These are phyloP conservation scores for Lactuca sativa DNA, from an alignment of 129 eudicot genomes.

Conservation along the genomic window DNA sequence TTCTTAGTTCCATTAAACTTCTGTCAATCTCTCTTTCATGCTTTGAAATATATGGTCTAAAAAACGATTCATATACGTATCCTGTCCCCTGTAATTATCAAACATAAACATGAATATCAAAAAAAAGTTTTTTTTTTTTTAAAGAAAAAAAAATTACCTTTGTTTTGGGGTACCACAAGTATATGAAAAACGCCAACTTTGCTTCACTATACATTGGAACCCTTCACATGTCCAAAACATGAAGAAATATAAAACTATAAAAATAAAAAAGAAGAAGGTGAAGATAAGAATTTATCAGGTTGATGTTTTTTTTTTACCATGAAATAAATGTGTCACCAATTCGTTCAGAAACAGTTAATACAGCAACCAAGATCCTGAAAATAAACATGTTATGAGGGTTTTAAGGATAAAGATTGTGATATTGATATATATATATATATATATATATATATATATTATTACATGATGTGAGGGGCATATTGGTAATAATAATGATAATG, in stretches of 20 bases:
- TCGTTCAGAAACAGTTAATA: constrained; percentile 78
- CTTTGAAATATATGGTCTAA: constrained; percentile 72
- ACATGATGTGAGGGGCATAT: not conserved
- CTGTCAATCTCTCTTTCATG: constrained; percentile 89
- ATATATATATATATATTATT: not conserved
- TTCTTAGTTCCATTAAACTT: constrained; percentile 71
- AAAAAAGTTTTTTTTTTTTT: constrained; percentile 55
- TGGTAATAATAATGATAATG: too few species aligned
- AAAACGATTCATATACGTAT: constrained; percentile 85
- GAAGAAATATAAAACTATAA: not conserved
- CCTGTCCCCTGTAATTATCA: constrained; percentile 73
- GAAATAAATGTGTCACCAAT: constrained; percentile 78
- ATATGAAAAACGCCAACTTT: constrained; percentile 80
- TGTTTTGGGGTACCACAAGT: constrained; percentile 90
- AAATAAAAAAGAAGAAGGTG: not conserved
- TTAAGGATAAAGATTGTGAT: constrained; percentile 3
- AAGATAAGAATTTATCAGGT: not conserved
- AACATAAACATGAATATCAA: not conserved
- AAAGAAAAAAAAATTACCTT: constrained; percentile 43
- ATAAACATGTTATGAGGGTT: not conserved
- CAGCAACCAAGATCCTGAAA: constrained; percentile 91
- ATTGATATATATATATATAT: too few species aligned
- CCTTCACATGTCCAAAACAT: constrained; percentile 50
- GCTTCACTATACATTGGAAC: constrained; percentile 98
- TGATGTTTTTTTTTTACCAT: constrained; percentile 50